These are phyloP conservation scores for Ascochyta viciae-villosae DNA, from an alignment of 2,329 filamentous ascomycete species.

Conservation along the genomic window DNA sequence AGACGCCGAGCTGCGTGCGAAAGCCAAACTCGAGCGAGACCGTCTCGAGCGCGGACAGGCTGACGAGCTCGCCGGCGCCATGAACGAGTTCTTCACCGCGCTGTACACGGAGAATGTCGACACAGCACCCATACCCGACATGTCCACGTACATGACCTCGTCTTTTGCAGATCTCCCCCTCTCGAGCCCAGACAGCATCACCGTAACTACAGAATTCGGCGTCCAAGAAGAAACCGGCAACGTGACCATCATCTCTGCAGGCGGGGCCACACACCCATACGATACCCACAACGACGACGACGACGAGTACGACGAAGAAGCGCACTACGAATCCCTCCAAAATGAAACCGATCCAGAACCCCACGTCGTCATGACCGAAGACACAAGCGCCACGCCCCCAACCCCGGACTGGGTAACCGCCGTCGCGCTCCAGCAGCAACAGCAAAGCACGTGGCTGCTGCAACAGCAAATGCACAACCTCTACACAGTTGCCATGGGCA, in stretches of 20 bases:
- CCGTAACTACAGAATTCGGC: conserved; percentile 45
- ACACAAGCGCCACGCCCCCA: not conserved
- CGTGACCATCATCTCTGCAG: conserved; percentile 37
- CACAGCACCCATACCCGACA: not conserved
- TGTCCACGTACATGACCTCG: conserved; percentile 6
- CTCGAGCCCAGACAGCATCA: conserved; percentile 44
- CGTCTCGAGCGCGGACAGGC: conserved; percentile 44
- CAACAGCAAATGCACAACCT: conserved; percentile 10
- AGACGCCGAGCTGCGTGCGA: conserved; percentile 39
- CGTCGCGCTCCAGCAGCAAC: conserved; percentile 11
- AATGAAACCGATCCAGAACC: not conserved
- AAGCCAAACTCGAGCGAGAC: conserved; percentile 41
- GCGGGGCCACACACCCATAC: conserved; percentile 21
- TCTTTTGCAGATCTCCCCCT: conserved; percentile 22
- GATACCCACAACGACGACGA: conserved; percentile 18
- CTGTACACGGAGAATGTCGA: conserved; percentile 27
- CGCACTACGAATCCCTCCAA: conserved; percentile 6
- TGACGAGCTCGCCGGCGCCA: conserved; percentile 45
- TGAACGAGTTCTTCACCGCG: conserved; percentile 44
- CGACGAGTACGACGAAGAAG: conserved; percentile 14
- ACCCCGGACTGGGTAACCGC: conserved; percentile 11
- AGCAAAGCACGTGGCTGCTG: conserved; percentile 7
- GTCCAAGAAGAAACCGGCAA: conserved; percentile 42
- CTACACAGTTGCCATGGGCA: not conserved
- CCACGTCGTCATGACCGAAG: conserved; percentile 14